phyloP scores from a whole-genome alignment of 2,329 filamentous ascomycete genomes.

The Aureobasidium lini region DNA sequence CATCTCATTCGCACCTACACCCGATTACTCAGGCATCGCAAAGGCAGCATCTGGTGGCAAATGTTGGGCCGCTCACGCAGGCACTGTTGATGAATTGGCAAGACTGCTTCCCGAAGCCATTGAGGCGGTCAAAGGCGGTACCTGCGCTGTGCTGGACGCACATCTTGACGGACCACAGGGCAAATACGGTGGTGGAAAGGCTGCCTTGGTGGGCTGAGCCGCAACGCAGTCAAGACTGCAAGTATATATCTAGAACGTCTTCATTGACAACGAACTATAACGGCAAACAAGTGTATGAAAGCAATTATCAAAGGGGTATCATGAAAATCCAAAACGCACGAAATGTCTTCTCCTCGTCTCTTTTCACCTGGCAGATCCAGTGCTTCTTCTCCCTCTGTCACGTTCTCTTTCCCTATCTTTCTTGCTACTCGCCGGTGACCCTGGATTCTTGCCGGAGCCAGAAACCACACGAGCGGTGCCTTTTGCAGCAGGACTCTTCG shows the following conservation, averaged over 20 bases:
- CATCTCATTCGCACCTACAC: slow-evolving; percentile 58
- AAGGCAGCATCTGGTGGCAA: slow-evolving; percentile 57
- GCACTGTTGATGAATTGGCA: slow-evolving; percentile 49
- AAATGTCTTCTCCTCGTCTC: not conserved
- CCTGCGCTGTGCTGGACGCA: slow-evolving; percentile 55
- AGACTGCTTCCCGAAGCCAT: slow-evolving; percentile 51
- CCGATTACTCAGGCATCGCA: slow-evolving; percentile 61
- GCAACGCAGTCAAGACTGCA: not conserved
- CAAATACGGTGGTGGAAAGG: slow-evolving; percentile 41
- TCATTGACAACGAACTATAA: not conserved
- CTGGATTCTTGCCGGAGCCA: not conserved
- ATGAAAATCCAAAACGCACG: not conserved
- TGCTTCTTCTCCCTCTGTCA: not conserved
- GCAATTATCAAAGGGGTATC: not conserved
- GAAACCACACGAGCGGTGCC: not conserved
- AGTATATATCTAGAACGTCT: not conserved
- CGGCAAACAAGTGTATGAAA: not conserved
- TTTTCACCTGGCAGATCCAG: not conserved
- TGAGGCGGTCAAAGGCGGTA: slow-evolving; percentile 49
- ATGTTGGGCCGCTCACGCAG: slow-evolving; percentile 53
- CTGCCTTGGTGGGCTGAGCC: slow-evolving; percentile 18
- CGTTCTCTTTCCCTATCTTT: not conserved
- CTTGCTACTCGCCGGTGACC: not conserved
- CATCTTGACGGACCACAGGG: slow-evolving; percentile 51
- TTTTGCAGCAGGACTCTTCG: not conserved